phyloP scores from a whole-genome alignment of 345 rosid genomes.

The Abelmoschus esculentus region DNA sequence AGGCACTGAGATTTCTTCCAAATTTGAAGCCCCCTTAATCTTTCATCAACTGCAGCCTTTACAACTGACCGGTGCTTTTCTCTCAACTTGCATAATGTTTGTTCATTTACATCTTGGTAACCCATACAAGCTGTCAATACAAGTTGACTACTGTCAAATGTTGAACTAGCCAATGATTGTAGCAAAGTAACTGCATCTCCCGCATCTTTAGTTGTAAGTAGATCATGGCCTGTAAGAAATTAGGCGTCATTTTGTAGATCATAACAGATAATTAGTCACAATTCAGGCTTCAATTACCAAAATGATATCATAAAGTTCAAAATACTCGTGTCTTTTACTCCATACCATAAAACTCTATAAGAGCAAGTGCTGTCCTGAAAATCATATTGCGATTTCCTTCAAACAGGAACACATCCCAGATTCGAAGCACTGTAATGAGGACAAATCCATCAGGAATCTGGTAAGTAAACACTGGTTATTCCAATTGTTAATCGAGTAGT shows the following conservation, averaged over 20 bases:
- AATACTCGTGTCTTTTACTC: constrained; percentile 23
- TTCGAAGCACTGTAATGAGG: constrained; percentile 73
- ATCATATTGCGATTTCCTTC: constrained; percentile 99
- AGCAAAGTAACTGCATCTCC: constrained; percentile 99
- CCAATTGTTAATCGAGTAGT: constrained; percentile 4
- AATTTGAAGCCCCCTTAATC: constrained; percentile 89
- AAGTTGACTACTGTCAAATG: constrained; percentile 99
- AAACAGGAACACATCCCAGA: constrained; percentile 97
- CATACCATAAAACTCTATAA: constrained; percentile 97
- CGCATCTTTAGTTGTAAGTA: constrained; percentile 95
- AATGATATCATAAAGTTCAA: constrained; percentile 12
- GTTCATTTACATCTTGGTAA: constrained; percentile 80
- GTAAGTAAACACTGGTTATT: constrained; percentile 7
- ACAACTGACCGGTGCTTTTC: constrained; percentile 81
- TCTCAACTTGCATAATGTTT: constrained; percentile 66
- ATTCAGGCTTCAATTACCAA: constrained; percentile 9
- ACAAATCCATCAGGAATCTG: constrained; percentile 25
- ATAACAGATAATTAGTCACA: constrained; percentile 13
- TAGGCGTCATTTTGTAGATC: constrained; percentile 28
- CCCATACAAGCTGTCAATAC: constrained; percentile 99
- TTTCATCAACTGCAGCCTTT: constrained; percentile 71
- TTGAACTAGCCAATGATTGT: constrained; percentile 92
- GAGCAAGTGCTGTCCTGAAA: constrained; percentile 87
- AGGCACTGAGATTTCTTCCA: constrained; percentile 83
- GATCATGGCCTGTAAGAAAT: constrained; percentile 73